Evolutionary conservation across 371 early-diverging fungal genomes (phyloP).

Genomic region (Choanephora cucurbitarum): DNA sequence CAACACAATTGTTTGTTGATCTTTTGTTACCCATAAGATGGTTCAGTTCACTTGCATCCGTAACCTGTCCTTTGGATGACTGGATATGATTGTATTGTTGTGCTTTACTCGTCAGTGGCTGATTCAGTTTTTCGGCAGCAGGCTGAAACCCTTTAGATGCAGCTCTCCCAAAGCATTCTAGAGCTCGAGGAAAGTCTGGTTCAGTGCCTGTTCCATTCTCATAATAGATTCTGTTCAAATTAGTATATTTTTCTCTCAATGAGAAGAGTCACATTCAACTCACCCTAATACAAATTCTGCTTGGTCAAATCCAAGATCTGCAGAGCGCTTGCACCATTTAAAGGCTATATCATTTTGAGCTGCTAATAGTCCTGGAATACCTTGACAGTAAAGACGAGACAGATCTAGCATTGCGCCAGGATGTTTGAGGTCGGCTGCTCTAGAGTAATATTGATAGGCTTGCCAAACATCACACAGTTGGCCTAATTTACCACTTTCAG

Average conservation of each 20-base stretch:
- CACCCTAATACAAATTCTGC: slow-evolving; percentile 48
- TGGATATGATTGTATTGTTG: not conserved
- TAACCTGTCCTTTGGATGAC: too few species aligned
- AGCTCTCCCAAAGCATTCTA: slow-evolving; percentile 36
- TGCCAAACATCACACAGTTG: slow-evolving; percentile 16
- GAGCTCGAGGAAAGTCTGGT: slow-evolving; percentile 30
- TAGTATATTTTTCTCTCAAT: too few species aligned
- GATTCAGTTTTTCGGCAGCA: slow-evolving; percentile 37
- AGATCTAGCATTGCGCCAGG: slow-evolving; percentile 23
- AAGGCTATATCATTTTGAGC: slow-evolving; percentile 33
- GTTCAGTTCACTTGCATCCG: too few species aligned
- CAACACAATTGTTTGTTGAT: not conserved
- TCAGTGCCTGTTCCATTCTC: slow-evolving; percentile 37
- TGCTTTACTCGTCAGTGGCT: slow-evolving; percentile 8
- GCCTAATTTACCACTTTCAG: slow-evolving; percentile 14
- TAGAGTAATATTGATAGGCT: slow-evolving; percentile 16
- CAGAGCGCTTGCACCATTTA: slow-evolving; percentile 44
- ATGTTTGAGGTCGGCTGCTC: slow-evolving; percentile 20
- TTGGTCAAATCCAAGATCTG: slow-evolving; percentile 37
- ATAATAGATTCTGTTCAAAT: slow-evolving; percentile 34
- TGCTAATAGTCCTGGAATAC: slow-evolving; percentile 14
- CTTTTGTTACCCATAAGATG: not conserved
- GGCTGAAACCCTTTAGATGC: slow-evolving; percentile 38
- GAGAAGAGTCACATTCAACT: not conserved
- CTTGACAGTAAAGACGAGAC: slow-evolving; percentile 15